A percentile compares a stretch with the other conserved stretches of the same genome.
Conservation (phyloP, 2,329 filamentous ascomycete species). For the Alternaria sp. region DNA sequence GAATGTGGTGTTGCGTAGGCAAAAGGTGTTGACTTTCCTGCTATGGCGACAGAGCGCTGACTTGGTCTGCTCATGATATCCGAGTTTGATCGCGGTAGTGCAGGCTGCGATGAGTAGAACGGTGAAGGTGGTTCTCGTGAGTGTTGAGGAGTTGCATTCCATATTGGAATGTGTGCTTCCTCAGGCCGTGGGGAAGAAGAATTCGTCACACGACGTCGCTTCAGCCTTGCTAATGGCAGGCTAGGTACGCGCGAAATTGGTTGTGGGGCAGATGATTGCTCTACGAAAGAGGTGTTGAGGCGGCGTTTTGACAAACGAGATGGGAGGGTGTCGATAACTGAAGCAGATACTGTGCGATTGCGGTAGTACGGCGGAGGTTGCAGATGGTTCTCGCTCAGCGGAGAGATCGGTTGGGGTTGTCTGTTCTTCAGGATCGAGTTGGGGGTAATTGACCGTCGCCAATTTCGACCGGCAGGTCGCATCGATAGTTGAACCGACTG, state of each 20-base stretch:
- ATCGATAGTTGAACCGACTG: constrained; percentile 45
- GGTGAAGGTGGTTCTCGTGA: constrained; percentile 57
- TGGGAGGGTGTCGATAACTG: constrained; percentile 34
- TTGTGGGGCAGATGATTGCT: constrained; percentile 42
- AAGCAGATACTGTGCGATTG: constrained; percentile 43
- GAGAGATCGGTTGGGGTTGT: constrained; percentile 46
- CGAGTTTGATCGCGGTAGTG: constrained; percentile 42
- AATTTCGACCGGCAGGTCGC: constrained; percentile 47
- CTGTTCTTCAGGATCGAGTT: constrained; percentile 45
- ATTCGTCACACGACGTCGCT: constrained; percentile 58
- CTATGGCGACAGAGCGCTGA: constrained; percentile 50
- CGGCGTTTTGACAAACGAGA: constrained; percentile 45
- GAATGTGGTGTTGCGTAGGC: constrained; percentile 81
- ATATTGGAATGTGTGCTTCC: constrained; percentile 41
- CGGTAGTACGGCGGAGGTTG: constrained; percentile 37
- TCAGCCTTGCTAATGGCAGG: constrained; percentile 42
- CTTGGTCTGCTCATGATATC: constrained; percentile 54
- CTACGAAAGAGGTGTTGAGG: constrained; percentile 39
- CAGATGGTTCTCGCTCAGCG: constrained; percentile 46
- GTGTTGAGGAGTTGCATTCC: constrained; percentile 53
- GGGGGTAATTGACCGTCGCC: constrained; percentile 49
- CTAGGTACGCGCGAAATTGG: constrained; percentile 51
- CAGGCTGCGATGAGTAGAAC: constrained; percentile 47
- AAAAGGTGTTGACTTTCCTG: constrained; percentile 62
- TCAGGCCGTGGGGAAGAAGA: constrained; percentile 39